Conservation (phyloP, 1,284 basidiomycete genomes). For the Grifola frondosa region DNA sequence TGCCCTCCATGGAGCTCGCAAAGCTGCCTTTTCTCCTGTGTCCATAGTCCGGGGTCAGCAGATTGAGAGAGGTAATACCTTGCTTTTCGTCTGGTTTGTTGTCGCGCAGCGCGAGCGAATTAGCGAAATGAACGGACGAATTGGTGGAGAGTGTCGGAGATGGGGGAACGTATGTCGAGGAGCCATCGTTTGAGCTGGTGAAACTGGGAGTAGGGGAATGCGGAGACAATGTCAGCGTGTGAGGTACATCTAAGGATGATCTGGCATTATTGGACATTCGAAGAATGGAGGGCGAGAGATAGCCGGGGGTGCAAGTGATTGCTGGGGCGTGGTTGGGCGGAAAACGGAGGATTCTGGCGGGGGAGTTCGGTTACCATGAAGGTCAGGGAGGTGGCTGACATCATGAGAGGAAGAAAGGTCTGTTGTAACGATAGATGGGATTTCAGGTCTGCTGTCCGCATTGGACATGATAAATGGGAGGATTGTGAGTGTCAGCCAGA, state of each 20-base stretch:
- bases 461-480: slow-evolving; percentile 11
- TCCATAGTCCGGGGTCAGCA: slow-evolving; percentile 46
- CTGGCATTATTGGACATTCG: slow-evolving; percentile 12
- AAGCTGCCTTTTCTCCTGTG: slow-evolving; percentile 47
- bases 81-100: slow-evolving; percentile 65
- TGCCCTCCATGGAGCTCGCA: slow-evolving; percentile 38
- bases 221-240: slow-evolving; percentile 19
- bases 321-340: slow-evolving; percentile 6
- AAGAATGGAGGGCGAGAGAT: slow-evolving; percentile 20
- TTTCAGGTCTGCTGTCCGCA: slow-evolving; percentile 16
- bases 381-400: slow-evolving; percentile 12
- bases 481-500: background rate
- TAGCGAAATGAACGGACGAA: slow-evolving; percentile 60
- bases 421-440: slow-evolving; percentile 27
- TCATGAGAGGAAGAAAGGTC: slow-evolving; percentile 24
- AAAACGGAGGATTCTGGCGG: slow-evolving; percentile 6
- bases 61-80: slow-evolving; percentile 53
- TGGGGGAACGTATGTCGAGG: slow-evolving; percentile 47
- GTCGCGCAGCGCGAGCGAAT: slow-evolving; percentile 61
- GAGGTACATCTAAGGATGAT: slow-evolving; percentile 19
- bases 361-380: slow-evolving; percentile 5
- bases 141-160: slow-evolving; percentile 71
- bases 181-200: slow-evolving; percentile 39
- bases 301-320: slow-evolving; percentile 10
- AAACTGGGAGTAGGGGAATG: slow-evolving; percentile 29